Evolutionary conservation across 768 basidiomycete species (phyloP), one percentile per base, ranked within the genome.

Genomic region (Suillus subluteus): DNA sequence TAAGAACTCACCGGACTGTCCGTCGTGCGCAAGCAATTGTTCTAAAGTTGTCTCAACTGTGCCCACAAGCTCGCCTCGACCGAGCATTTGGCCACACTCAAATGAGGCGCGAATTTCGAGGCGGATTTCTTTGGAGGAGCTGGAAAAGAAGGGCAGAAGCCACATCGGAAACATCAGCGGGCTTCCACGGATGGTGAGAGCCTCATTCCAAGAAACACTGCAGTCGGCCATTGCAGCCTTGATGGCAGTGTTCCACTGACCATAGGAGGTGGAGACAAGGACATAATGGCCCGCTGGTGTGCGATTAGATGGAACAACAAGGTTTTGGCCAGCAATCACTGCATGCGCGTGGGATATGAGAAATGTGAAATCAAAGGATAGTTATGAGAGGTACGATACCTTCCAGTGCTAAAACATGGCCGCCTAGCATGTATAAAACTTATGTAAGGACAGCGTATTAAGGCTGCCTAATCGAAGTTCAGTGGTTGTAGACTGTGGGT

Each of bases 21-120:
- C 58, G 9, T 26, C 8, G 15, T 40, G 23, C 38, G n/a, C 37
- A 37, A 59, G 58, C 38, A 59, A 40, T 23, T 59, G 4, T 2
- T 59, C 38, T 26, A 59, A 40, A 40, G 38, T 59, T 9, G 58
- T 59, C 23, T 59, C 58, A 4, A 59, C 38, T 40, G 15, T 59
- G 3, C 58, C 58, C n/a, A 59, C 38, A 26, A 59, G 38, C 23
- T 38, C 38, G 16, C 37, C 58, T 16, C 58, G 38, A 40, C 58
- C 23, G 4, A 40, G 54, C 18, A 21, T 35, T 21, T 12, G 32
- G 9, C 54, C 23, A 59, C 23, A 15, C 38, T 59, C 58, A 23
- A 59, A 59, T 16, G 58, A 59, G 38, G 38, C 23, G 23, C 38
- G 37, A 11, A 59, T 58, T 38, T 40, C 23, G 7, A 58, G 38